phyloP scores from a whole-genome alignment of 805 yeast species.

The Starmera caribaea region DNA sequence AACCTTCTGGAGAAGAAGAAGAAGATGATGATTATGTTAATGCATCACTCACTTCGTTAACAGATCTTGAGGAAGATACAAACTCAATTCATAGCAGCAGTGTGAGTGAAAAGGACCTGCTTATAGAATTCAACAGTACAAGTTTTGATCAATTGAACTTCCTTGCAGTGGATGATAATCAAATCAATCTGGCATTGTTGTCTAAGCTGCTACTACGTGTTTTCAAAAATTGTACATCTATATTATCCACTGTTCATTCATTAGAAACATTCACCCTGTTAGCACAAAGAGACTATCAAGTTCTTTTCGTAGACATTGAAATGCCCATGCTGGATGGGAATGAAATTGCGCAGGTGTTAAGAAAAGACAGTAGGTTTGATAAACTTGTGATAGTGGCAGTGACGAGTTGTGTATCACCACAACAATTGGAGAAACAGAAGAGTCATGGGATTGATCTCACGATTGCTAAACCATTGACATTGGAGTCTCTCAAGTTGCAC shows the following conservation, averaged over 20 bases:
- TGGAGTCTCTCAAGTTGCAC: background rate
- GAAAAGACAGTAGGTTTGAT: constrained; percentile 6
- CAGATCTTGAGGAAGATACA: no score
- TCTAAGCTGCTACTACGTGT: background rate
- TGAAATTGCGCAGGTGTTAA: constrained; percentile 22
- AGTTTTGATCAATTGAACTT: background rate
- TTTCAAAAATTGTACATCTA: background rate
- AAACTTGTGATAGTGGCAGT: constrained; percentile 29
- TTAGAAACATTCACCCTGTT: background rate
- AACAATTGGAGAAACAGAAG: constrained; percentile 23
- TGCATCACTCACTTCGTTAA: no score
- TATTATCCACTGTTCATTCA: background rate
- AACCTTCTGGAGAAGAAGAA: no score
- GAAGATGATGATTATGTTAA: no score
- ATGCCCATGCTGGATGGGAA: constrained; percentile 34
- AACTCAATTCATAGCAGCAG: no score
- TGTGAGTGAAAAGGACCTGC: no score
- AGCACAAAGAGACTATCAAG: constrained; percentile 16
- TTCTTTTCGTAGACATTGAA: constrained; percentile 33
- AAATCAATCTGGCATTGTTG: background rate
- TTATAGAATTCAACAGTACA: no score
- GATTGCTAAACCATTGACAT: constrained; percentile 28
- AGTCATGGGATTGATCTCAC: constrained; percentile 30
- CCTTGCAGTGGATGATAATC: constrained; percentile 1
- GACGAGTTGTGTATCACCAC: constrained; percentile 23